phyloP scores from a whole-genome alignment of 805 yeast species.

The Kazachstania kunashirensis region DNA sequence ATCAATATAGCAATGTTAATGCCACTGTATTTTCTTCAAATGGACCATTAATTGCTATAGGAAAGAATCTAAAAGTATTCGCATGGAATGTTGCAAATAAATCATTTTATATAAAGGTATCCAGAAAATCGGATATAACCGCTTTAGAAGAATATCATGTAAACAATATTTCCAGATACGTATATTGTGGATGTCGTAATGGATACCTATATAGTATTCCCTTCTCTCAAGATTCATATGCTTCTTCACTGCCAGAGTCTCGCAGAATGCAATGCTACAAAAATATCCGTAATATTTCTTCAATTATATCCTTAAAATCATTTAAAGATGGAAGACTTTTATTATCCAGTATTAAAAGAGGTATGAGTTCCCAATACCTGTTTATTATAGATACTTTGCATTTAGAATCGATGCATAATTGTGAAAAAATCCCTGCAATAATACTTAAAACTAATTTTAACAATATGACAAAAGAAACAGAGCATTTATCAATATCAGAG shows the following conservation, averaged over 20 bases:
- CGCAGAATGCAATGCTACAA: neutral
- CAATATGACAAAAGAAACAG: constrained; percentile 15
- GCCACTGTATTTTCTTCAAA: too few species aligned
- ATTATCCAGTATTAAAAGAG: neutral
- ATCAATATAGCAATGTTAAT: too few species aligned
- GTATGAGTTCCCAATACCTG: neutral
- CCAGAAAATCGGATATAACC: too few species aligned
- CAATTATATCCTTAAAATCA: constrained; percentile 6
- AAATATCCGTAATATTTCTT: neutral
- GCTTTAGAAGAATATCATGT: too few species aligned
- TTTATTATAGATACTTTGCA: constrained; percentile 3
- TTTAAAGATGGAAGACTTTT: constrained; percentile 4
- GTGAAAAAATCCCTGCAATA: neutral
- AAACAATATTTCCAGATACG: neutral
- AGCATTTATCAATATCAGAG: constrained; percentile 10
- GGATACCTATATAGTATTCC: neutral
- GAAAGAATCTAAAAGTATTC: too few species aligned
- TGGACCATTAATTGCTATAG: too few species aligned
- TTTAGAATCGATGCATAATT: constrained; percentile 1
- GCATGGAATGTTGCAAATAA: too few species aligned
- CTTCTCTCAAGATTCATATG: neutral
- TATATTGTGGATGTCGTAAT: neutral
- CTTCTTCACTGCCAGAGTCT: neutral
- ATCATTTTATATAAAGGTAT: too few species aligned
- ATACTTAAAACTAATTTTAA: constrained; percentile 11